phyloP scores from a whole-genome alignment of 2,329 filamentous ascomycete species.

The Dactylellina leptospora region DNA sequence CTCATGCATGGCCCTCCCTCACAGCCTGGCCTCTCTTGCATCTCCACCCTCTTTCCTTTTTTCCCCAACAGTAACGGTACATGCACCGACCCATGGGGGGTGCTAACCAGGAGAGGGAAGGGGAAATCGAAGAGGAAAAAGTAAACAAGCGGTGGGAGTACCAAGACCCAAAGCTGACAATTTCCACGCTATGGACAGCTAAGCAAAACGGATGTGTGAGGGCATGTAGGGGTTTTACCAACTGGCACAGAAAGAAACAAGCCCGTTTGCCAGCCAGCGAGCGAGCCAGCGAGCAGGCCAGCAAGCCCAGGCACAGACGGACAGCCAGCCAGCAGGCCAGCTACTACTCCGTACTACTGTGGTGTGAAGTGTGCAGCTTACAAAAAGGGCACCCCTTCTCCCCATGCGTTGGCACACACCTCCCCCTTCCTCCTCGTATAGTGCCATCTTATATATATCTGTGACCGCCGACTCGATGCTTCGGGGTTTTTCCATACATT shows the following conservation, averaged over 20 bases:
- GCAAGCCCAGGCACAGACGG: not conserved
- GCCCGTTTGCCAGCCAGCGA: slow-evolving; percentile 17
- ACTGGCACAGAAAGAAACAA: slow-evolving; percentile 13
- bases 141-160: slow-evolving; percentile 50
- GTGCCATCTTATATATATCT: not conserved
- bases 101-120: slow-evolving; percentile 39
- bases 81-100: slow-evolving; percentile 53
- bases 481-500: slow-evolving; percentile 33
- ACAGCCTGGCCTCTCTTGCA: slow-evolving; percentile 30
- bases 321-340: slow-evolving; percentile 15
- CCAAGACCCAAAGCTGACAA: slow-evolving; percentile 53
- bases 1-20: slow-evolving; percentile 37
- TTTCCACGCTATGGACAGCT: slow-evolving; percentile 52
- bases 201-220: slow-evolving; percentile 43
- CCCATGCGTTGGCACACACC: slow-evolving; percentile 44
- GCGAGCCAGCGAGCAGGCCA: slow-evolving; percentile 24
- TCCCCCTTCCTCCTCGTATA: slow-evolving; percentile 34
- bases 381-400: slow-evolving; percentile 50
- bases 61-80: slow-evolving; percentile 54
- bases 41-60: slow-evolving; percentile 53
- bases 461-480: slow-evolving; percentile 19
- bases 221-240: slow-evolving; percentile 24
- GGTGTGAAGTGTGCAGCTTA: slow-evolving; percentile 37
- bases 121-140: slow-evolving; percentile 41
- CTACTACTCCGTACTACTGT: slow-evolving; percentile 11